Percentiles rank a stretch among this genome's conserved stretches.
Conservation (phyloP, 768 basidiomycete species). For the Infundibulicybe gibba region DNA sequence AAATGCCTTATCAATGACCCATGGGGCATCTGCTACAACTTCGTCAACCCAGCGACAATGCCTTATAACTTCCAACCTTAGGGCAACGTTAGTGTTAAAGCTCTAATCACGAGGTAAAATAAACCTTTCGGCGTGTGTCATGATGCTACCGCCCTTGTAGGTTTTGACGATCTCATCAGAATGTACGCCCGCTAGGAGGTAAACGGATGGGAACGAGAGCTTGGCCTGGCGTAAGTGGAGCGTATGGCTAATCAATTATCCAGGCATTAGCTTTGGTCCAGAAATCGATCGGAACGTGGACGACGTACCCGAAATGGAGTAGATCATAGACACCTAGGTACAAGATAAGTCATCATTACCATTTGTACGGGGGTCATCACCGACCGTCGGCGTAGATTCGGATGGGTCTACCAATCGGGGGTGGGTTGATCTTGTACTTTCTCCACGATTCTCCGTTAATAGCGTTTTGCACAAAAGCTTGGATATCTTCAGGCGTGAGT, state of each 20-base stretch:
- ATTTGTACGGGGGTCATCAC: too few relatives aligned
- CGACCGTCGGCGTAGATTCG: slow-evolving; percentile 91
- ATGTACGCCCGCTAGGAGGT: slow-evolving; percentile 91
- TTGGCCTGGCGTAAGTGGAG: slow-evolving; percentile 97
- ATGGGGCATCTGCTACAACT: too few relatives aligned
- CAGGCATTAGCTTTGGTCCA: too few relatives aligned
- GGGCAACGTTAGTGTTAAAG: slow-evolving; percentile 2
- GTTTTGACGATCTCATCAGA: slow-evolving; percentile 78
- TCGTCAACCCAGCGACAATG: too few relatives aligned
- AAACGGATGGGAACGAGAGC: slow-evolving; percentile 83
- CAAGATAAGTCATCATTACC: too few relatives aligned
- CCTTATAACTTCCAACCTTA: slow-evolving; percentile 77
- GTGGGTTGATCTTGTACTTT: too few relatives aligned
- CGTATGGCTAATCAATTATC: slow-evolving; percentile 81
- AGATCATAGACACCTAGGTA: slow-evolving; percentile 98
- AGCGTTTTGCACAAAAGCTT: slow-evolving; percentile 69
- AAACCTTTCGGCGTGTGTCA: too few relatives aligned
- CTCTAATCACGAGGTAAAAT: not conserved
- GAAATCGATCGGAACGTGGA: too few relatives aligned
- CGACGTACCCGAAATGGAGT: slow-evolving; percentile 87
- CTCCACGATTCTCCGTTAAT: slow-evolving; percentile 76
- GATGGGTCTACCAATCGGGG: too few relatives aligned
- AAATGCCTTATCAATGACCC: too few relatives aligned
- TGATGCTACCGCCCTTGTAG: slow-evolving; percentile 82
- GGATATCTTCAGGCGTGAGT: too few relatives aligned